Conservation (phyloP, 306 rosid species). For the Potentilla sterilis region DNA sequence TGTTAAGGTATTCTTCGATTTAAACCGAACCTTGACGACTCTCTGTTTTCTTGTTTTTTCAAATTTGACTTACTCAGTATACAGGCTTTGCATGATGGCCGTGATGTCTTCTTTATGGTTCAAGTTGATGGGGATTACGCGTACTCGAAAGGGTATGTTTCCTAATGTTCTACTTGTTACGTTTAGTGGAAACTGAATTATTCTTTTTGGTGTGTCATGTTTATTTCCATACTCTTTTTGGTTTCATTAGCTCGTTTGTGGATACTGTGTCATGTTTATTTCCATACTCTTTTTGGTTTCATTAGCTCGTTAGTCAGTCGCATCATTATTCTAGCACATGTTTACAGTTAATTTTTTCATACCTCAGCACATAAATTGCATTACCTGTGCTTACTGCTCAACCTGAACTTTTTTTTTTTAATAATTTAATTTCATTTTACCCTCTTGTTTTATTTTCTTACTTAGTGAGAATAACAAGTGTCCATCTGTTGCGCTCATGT, state of each 20-base stretch:
- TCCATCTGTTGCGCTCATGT: conserved; percentile 95
- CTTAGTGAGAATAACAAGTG: conserved; percentile 69
- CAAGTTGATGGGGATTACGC: conserved; percentile 77
- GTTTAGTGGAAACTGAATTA: conserved; percentile 7
- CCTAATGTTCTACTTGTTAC: not conserved
- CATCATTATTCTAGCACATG: conserved; percentile 15
- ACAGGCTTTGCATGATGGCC: conserved; percentile 91
- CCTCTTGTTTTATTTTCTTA: conserved; percentile 4
- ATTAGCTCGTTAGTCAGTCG: conserved; percentile 5
- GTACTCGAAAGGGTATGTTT: conserved; percentile 72
- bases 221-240: not conserved
- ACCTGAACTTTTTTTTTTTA: too few relatives aligned
- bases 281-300: not conserved
- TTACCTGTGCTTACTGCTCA: not conserved
- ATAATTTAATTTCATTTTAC: conserved; percentile 5
- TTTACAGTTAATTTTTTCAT: not conserved
- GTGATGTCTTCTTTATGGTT: conserved; percentile 69
- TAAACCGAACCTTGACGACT: not conserved
- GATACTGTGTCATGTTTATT: not conserved
- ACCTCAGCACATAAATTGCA: not conserved
- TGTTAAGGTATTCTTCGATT: conserved; percentile 53
- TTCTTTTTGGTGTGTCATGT: too few relatives aligned
- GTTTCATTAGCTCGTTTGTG: not conserved
- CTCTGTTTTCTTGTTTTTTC: not conserved
- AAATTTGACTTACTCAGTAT: conserved; percentile 16